Conservation (phyloP, 768 basidiomycete genomes). For the Tubosaeta sp. region DNA sequence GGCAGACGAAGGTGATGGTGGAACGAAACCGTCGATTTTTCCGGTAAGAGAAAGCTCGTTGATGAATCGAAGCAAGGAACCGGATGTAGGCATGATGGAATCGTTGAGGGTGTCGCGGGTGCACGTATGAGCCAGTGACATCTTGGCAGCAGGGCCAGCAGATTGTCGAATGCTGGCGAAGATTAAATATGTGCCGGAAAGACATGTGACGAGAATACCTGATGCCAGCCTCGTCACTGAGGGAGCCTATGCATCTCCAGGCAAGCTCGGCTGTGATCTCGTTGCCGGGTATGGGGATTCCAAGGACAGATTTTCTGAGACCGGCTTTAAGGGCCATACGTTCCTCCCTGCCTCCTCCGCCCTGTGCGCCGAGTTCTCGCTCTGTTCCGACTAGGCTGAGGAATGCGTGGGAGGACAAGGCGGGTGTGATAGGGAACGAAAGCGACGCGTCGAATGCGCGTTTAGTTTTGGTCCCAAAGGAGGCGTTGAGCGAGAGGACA, state of each 20-base stretch:
- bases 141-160: slow-evolving; percentile 79
- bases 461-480: slow-evolving; percentile 84
- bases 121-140: slow-evolving; percentile 76
- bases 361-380: slow-evolving; percentile 54
- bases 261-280: slow-evolving; percentile 85
- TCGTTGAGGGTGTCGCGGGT: slow-evolving; percentile 47
- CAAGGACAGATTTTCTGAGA: slow-evolving; percentile 21
- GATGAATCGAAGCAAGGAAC: slow-evolving; percentile 17
- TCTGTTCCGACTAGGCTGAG: slow-evolving; percentile 70
- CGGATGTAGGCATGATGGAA: slow-evolving; percentile 24
- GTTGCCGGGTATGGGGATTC: slow-evolving; percentile 37
- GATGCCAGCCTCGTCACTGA: slow-evolving; percentile 75
- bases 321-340: slow-evolving; percentile 71
- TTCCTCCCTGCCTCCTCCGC: slow-evolving; percentile 26
- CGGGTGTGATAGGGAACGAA: slow-evolving; percentile 54
- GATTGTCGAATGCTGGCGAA: slow-evolving; percentile 69
- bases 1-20: neutral
- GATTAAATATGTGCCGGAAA: slow-evolving; percentile 1
- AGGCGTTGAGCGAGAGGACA: slow-evolving; percentile 73
- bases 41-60: slow-evolving; percentile 20
- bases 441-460: slow-evolving; percentile 74
- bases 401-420: slow-evolving; percentile 67
- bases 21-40: slow-evolving; percentile 19
- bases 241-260: slow-evolving; percentile 65
- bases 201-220: slow-evolving; percentile 43